These are phyloP conservation scores for Pestalotiopsis sp. DNA, from an alignment of 2,329 filamentous ascomycete species.

Conservation along the genomic window DNA sequence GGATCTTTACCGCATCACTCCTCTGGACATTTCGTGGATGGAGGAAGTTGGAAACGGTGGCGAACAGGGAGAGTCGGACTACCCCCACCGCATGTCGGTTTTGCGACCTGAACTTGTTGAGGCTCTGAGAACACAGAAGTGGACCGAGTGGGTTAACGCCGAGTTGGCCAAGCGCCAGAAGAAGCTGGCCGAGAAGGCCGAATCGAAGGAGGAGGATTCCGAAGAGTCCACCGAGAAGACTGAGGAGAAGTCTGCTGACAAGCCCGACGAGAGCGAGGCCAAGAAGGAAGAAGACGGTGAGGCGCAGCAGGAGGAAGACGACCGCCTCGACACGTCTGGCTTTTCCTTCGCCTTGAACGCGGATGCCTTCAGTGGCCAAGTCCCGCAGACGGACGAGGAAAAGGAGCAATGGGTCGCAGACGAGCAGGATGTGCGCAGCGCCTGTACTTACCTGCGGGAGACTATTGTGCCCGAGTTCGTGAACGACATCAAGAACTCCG, in stretches of 20 bases:
- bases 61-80: conserved; percentile 50
- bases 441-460: conserved; percentile 74
- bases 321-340: conserved; percentile 80
- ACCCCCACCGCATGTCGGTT: conserved; percentile 96
- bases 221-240: conserved; percentile 27
- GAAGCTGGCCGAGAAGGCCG: conserved; percentile 31
- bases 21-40: conserved; percentile 86
- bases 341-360: conserved; percentile 92
- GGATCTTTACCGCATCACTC: conserved; percentile 92
- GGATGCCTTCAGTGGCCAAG: conserved; percentile 91
- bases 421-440: conserved; percentile 83
- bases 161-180: conserved; percentile 59
- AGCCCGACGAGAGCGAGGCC: background rate
- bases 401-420: conserved; percentile 81
- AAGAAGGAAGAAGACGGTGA: conserved; percentile 34
- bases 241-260: conserved; percentile 22
- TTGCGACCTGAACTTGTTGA: conserved; percentile 89
- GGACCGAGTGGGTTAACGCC: conserved; percentile 83
- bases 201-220: conserved; percentile 31
- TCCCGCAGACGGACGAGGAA: conserved; percentile 86
- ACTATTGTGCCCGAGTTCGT: conserved; percentile 83
- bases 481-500: conserved; percentile 84
- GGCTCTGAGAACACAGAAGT: conserved; percentile 77
- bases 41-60: conserved; percentile 65
- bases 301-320: conserved; percentile 45